A percentile compares a stretch with the other conserved stretches of the same genome.
Evolutionary conservation across 192 early-diverging fungal genomes (phyloP).

Genomic region (Gonapodya prolifera): DNA sequence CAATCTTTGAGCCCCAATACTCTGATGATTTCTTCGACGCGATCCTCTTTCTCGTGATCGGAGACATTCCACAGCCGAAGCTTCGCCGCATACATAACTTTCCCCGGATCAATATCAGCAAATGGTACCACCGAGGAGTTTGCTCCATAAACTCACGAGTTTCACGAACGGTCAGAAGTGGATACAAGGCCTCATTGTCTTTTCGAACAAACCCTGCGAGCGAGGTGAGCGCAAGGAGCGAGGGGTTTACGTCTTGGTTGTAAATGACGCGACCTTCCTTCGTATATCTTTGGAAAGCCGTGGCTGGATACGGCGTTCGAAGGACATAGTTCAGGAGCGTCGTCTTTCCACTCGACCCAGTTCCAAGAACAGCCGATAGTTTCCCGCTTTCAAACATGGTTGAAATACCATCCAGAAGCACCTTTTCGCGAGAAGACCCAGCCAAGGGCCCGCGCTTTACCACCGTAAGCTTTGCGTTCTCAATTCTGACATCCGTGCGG

Average conservation of each 20-base stretch:
- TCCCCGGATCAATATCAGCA: too few species aligned
- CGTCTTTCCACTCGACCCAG: background rate
- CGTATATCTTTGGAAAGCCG: background rate
- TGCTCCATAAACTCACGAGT: constrained; percentile 51
- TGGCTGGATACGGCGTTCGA: background rate
- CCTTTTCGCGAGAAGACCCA: background rate
- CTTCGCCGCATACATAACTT: background rate
- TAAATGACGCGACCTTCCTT: constrained; percentile 34
- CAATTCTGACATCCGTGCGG: background rate
- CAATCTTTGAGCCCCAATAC: constrained; percentile 21
- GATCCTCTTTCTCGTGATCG: constrained; percentile 31
- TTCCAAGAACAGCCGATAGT: background rate
- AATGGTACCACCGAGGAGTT: too few species aligned
- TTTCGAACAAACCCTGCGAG: background rate
- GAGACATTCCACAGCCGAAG: constrained; percentile 16
- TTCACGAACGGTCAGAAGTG: constrained; percentile 47
- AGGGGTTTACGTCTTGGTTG: constrained; percentile 45
- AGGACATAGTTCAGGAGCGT: background rate
- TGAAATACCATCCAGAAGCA: background rate
- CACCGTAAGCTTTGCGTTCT: background rate
- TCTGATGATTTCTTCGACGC: constrained; percentile 32
- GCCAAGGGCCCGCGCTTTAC: background rate
- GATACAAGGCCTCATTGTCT: constrained; percentile 55
- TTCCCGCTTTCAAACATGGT: background rate
- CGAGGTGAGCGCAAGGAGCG: background rate